Evolutionary conservation across 1,284 basidiomycete species (phyloP), one percentile per base, ranked within the genome.

Genomic region (Wolfiporia cocos): DNA sequence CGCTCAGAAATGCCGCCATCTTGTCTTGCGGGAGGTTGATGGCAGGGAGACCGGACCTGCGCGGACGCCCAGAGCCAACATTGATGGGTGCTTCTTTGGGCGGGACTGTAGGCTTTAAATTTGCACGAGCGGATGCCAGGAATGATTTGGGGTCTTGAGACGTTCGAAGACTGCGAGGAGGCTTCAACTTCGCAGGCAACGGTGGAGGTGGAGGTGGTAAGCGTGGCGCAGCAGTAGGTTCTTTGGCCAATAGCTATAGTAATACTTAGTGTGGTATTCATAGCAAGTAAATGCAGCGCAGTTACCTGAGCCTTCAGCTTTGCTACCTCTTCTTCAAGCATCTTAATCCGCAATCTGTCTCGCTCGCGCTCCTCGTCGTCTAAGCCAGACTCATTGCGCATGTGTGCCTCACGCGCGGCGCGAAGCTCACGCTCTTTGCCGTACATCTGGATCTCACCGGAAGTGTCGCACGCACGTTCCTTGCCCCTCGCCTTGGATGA

Each of bases 1-100:
- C 86, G 11, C 64, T 78, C 47, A 89, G 58, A 53, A 89, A 89
- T 2, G 78, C 83, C 0, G 80, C 81, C 81, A 89, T 87, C 57
- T 86, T 85, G 48, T 88, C 86, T 3, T 78, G 70, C 0, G 81
- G 72, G 5, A 89, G 68, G 21, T 80, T 81, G 15, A 87, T 68
- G 0, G 82, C 79, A 0, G 86, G 79, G 42, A 76, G 71, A 4
- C 81, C 81, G 3, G 71, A 63, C 36, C 73, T 67, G 39, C 67
- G 70, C 11, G 62, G 54, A 33, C 49, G 50, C 0, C 49, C 41
- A 5, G 50, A 47, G 4, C 54, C 59, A 4, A 68, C 61, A 46
- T 81, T 85, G 41, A 85, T 85, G 2, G 81, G 78, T 0, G 73
- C 76, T 54, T 85, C 81, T 5, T 69, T 62, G 0, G 81, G 80